Base-by-base conservation (phyloP, 2,329 filamentous ascomycete genomes). In the Thelonectria discophora region DNA sequence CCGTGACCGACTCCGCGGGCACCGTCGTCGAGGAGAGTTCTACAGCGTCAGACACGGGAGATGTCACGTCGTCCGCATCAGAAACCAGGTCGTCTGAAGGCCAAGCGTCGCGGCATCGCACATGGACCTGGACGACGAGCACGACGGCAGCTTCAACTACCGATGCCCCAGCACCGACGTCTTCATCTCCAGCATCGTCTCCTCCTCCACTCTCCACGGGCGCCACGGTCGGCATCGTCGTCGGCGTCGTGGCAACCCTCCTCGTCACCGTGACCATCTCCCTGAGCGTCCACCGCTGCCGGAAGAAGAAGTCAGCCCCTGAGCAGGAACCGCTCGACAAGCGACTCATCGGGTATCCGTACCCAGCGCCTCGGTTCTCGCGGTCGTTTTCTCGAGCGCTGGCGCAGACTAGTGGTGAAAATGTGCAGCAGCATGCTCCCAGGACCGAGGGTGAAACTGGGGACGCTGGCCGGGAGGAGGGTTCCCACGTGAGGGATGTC, bases 341-440 rank as follows among this genome's bases (percentile, higher is more conserved):
- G n/a, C 46, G 18, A n/a, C 47, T 57, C 21, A 49, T 57, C 49
- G 54, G 54, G n/a, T 49, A 30, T 37, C 54, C 54, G 34, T 57
- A 57, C 32, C 54, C 54, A 21, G 15, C 20, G 3, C 54, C 54
- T 21, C 54, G n/a, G n/a, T 37, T 57, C 5, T 57, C 54, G 13
- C 37, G 12, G 37, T 43, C 17, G 8, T 20, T 13, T n/a, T 42
- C 37, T 17, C 24, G 17, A 7, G 10, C 34, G 15, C 13, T 21
- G 34, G 34, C 10, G 11, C 34, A 13, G 34, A 37, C 11, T 11
- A 37, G 34, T 37, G 15, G 34, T 37, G 7, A 11, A 37, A 11
- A 13, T 37, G 6, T 37, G 34, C 34, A 37, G 12, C 34, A 37
- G 34, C n/a, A n/a, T n/a, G 34, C 15, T 37, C 21, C 21, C 3